Base-by-base conservation (phyloP, 176 grass and related monocot genomes). In the Ensete glaucum region DNA sequence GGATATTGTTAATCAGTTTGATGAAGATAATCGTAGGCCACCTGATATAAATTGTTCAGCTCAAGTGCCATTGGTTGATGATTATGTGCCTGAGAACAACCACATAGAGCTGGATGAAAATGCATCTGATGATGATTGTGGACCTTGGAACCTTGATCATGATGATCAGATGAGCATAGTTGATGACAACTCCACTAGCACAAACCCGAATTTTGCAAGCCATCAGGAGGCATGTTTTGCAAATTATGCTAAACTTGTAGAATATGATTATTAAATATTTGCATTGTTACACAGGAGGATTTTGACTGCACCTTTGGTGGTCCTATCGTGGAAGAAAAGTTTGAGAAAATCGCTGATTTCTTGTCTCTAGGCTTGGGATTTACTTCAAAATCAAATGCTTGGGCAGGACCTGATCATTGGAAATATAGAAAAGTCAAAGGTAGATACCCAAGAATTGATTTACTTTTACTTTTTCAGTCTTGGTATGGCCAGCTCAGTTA, bases 341-440 rank as follows among this genome's bases (percentile, higher is more conserved):
- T 85, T 9, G 88, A 91, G 20, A 91, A 81, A 84, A 86, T 98
- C 82, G 76, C 88, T 48, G 82, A 83, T 80, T 88, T 93, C 64
- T 88, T 98, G 80, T 91, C 87, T 43, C 73, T 85, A 80, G 88
- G 90, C 43, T 87, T 87, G 75, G 84, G 86, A 56, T 85, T 89
- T 74, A 82, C 86, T 78, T 89, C 84, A 54, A 98, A 89, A 78
- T 85, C 88, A 80, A 98, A 98, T 91, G 90, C 95, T n/a, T 97
- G 90, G 94, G 94, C 95, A 73, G 95, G 95, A 75, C 95, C 90
- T 9, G 90, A 98, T 74, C 95, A 98, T 85, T 98, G 95, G 95
- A 98, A 94, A 69, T 98, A 89, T 85, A 76, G 25, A 58, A 98
- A 98, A 84, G 74, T 64, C 76, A 93, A 89, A 89, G 90, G 95